These are phyloP conservation scores for Dicorynia guianensis DNA, from an alignment of 306 rosid species.

Conservation along the genomic window DNA sequence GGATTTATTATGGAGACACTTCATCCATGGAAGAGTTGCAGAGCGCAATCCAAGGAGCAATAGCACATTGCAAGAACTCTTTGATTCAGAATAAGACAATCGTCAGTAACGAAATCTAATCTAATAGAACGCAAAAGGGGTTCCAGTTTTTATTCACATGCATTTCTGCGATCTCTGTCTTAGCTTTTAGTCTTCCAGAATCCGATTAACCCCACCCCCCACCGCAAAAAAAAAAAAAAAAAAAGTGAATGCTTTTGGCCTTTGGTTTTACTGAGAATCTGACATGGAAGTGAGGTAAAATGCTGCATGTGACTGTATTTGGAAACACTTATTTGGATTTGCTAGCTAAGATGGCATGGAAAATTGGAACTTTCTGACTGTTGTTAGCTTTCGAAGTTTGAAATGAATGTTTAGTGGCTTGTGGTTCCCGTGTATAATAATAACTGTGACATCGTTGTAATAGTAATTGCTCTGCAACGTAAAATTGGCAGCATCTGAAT, in stretches of 20 bases:
- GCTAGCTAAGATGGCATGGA: conserved; percentile 8
- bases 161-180: not conserved
- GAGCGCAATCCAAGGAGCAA: conserved; percentile 83
- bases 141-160: not conserved
- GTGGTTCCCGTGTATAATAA: not conserved
- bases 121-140: conserved; percentile 6
- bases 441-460: not conserved
- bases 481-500: conserved; percentile 34
- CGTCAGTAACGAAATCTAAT: conserved; percentile 56
- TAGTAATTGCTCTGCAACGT: conserved; percentile 27
- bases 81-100: conserved; percentile 49
- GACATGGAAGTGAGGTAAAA: conserved; percentile 29
- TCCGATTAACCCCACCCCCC: conserved; percentile 32
- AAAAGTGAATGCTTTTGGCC: not conserved
- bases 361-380: conserved; percentile 35
- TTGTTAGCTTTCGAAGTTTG: conserved; percentile 30
- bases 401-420: conserved; percentile 11
- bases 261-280: conserved; percentile 5
- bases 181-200: conserved; percentile 1
- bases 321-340: conserved; percentile 24
- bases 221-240: too few species aligned
- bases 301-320: conserved; percentile 32
- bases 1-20: conserved; percentile 32
- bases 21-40: conserved; percentile 79
- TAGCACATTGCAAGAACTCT: conserved; percentile 82